Base-by-base conservation (phyloP, 2,329 filamentous ascomycete species). In the Xylaria sp. region DNA sequence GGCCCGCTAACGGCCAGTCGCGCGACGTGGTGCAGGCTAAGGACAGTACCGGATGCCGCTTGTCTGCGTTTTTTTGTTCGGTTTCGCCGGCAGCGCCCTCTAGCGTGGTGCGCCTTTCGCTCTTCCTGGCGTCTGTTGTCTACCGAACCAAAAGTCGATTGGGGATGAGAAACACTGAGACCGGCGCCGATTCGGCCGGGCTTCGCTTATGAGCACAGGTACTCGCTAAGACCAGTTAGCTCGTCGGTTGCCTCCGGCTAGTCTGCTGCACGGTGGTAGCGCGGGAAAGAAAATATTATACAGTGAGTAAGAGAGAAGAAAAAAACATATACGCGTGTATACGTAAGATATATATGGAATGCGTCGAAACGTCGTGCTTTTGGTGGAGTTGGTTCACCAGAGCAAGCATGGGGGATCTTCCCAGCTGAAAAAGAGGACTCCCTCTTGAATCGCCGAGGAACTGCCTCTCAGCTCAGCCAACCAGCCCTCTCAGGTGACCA, bases 351-450 rank as follows among this genome's bases (percentile, higher is more conserved):
- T 25, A 57, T 57, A 51, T 51, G 58, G 58, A 51, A 31, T 52
- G n/a, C 31, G 58, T 44, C 41, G 23, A 23, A 63, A 9, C 52
- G 31, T 52, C 15, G 37, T 41, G 23, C 57, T 48, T 56, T 34
- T 51, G 41, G 64, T 61, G 64, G 58, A 46, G 52, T 51, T 55
- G n/a, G 52, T 51, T 55, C 25, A 31, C n/a, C 23, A 34, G 23
- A 18, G 60, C 34, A 57, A 18, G 60, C 34, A 57, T 39, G 58
- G 28, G 66, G 46, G 67, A 72, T 75, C 69, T 69, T 46, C 34
- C 55, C 50, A 75, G 73, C 72, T 75, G 74, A 74, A 72, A 66
- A 54, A 34, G 64, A 66, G 71, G 60, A 69, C 70, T 69, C 63
- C 20, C 55, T 58, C 31, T 25, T 25, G 65, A 75, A 69, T 63